These are phyloP conservation scores for Fusarium vanettenii DNA, from an alignment of 2,329 filamentous ascomycete genomes.

Conservation along the genomic window DNA sequence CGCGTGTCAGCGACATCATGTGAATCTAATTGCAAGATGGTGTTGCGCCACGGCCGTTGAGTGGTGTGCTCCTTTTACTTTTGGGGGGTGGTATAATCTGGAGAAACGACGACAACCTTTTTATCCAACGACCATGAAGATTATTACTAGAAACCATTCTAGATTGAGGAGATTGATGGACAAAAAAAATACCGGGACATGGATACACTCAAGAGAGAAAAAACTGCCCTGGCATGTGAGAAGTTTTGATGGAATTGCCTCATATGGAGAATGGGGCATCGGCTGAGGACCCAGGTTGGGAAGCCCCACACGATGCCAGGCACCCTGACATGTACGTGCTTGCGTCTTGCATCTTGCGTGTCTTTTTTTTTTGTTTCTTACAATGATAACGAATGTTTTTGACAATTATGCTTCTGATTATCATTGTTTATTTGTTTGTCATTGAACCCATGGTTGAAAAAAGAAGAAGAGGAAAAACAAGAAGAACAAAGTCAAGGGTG, in stretches of 20 bases:
- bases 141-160: neutral
- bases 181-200: constrained; percentile 9
- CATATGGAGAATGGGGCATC: constrained; percentile 41
- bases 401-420: neutral
- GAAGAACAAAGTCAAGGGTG: neutral
- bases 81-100: neutral
- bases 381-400: neutral
- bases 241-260: constrained; percentile 42
- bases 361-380: neutral
- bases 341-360: constrained; percentile 36
- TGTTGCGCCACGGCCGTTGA: constrained; percentile 25
- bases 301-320: constrained; percentile 37
- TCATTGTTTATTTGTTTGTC: neutral
- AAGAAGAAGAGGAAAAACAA: neutral
- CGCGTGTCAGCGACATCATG: constrained; percentile 36
- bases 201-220: neutral
- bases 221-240: constrained; percentile 28
- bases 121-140: neutral
- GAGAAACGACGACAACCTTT: neutral
- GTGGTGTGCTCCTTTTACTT: constrained; percentile 21
- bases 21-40: constrained; percentile 28
- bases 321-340: constrained; percentile 33
- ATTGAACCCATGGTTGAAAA: no score
- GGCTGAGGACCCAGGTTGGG: constrained; percentile 40
- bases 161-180: constrained; percentile 10